Conservation (phyloP, 2,329 filamentous ascomycete genomes). For the Waltergamsia citrina region DNA sequence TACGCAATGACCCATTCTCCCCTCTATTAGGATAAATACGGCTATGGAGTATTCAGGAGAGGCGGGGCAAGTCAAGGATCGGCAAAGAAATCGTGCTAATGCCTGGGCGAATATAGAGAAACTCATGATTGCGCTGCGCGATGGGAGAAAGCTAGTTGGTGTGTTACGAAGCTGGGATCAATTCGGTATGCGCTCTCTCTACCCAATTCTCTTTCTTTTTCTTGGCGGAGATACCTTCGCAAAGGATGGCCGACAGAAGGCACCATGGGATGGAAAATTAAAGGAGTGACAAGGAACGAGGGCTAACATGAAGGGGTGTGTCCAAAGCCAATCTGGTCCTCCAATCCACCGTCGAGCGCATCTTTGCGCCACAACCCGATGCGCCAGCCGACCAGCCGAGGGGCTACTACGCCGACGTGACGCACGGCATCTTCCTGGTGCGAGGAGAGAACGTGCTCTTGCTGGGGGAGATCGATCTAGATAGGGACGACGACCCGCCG, state of each 20-base stretch:
- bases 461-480: constrained; percentile 91
- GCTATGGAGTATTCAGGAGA: too few species aligned
- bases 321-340: constrained; percentile 80
- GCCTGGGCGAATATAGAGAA: constrained; percentile 89
- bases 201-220: neutral
- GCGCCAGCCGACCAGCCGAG: constrained; percentile 16
- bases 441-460: constrained; percentile 95
- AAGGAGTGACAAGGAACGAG: neutral
- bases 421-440: constrained; percentile 81
- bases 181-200: constrained; percentile 57
- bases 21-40: too few species aligned
- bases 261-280: too few species aligned
- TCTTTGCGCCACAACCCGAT: constrained; percentile 51
- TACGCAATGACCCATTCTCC: too few species aligned
- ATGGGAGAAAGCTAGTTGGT: constrained; percentile 88
- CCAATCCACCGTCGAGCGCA: constrained; percentile 82
- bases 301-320: neutral
- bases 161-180: constrained; percentile 95
- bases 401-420: constrained; percentile 71
- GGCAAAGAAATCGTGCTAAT: too few species aligned
- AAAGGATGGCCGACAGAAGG: too few species aligned
- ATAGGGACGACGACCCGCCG: constrained; percentile 82
- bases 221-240: neutral
- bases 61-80: too few species aligned
- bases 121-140: constrained; percentile 80